phyloP scores from a whole-genome alignment of 2,329 filamentous ascomycete species.

The Xylaria hypoxylon region DNA sequence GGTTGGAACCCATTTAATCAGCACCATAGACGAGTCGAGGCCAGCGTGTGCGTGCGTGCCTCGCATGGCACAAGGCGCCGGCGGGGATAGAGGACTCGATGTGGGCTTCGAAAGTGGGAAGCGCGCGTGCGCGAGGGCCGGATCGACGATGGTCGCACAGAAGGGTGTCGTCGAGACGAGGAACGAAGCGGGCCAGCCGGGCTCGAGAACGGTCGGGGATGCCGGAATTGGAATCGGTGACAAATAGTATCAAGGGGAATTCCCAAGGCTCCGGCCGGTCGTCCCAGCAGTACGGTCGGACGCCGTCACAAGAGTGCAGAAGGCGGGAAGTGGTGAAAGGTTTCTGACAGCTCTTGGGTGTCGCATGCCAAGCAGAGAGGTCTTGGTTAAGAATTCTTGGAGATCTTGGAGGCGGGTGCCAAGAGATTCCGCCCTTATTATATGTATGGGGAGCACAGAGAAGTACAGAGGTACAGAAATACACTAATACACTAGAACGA shows the following conservation, averaged over 20 bases:
- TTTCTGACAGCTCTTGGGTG: constrained; percentile 48
- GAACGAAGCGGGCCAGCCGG: constrained; percentile 32
- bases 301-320: constrained; percentile 33
- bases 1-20: constrained; percentile 61
- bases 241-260: constrained; percentile 27
- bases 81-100: constrained; percentile 29
- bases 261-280: constrained; percentile 35
- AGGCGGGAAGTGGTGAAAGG: constrained; percentile 33
- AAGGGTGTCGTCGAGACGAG: constrained; percentile 4
- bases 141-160: constrained; percentile 20
- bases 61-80: constrained; percentile 49
- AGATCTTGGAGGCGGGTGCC: constrained; percentile 43
- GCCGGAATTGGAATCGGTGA: constrained; percentile 9
- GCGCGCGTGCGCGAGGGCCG: constrained; percentile 27
- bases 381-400: constrained; percentile 46
- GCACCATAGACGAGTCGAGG: constrained; percentile 36
- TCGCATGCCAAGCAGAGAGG: constrained; percentile 50
- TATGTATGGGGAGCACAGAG: constrained; percentile 10
- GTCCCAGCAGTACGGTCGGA: constrained; percentile 37
- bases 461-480: not conserved
- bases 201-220: constrained; percentile 18
- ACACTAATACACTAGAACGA: not conserved
- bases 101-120: constrained; percentile 1
- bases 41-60: constrained; percentile 45
- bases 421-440: constrained; percentile 46